phyloP scores from a whole-genome alignment of 257 asterid genomes.

The Fraxinus quadrangulata region DNA sequence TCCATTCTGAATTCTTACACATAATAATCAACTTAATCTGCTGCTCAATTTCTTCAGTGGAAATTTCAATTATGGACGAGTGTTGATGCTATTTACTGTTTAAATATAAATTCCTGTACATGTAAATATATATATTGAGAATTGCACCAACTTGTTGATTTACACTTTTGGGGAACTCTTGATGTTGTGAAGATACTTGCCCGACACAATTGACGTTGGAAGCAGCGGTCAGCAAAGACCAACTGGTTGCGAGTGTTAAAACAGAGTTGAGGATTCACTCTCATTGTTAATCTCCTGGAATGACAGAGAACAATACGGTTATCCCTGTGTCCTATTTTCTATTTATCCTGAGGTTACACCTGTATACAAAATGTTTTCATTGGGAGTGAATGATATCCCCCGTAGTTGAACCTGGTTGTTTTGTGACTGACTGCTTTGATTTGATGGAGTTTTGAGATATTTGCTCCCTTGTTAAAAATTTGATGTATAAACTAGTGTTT shows the following conservation, averaged over 20 bases:
- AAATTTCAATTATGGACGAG: not conserved
- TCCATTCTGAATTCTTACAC: not conserved
- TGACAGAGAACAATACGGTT: conserved; percentile 19
- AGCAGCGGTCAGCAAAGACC: conserved; percentile 74
- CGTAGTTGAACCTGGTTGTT: not conserved
- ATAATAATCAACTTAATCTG: not conserved
- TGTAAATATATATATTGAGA: not conserved
- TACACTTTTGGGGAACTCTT: not conserved
- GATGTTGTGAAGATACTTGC: conserved; percentile 65
- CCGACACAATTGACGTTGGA: conserved; percentile 87
- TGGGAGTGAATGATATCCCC: conserved; percentile 3
- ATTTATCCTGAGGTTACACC: conserved; percentile 12
- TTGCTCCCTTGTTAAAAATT: not conserved
- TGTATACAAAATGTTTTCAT: conserved; percentile 40
- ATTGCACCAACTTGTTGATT: not conserved
- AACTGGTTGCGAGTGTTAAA: conserved; percentile 73
- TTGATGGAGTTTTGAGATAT: not conserved
- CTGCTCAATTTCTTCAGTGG: not conserved
- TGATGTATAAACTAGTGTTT: not conserved
- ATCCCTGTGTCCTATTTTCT: conserved; percentile 11
- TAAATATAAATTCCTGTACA: not conserved
- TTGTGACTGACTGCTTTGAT: not conserved
- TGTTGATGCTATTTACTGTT: not conserved
- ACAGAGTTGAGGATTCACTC: not conserved
- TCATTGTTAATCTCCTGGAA: not conserved